A percentile compares a stretch with the other conserved stretches of the same genome.
Evolutionary conservation across 2,329 filamentous ascomycete species (phyloP).

Genomic region (Cercospora sp.): DNA sequence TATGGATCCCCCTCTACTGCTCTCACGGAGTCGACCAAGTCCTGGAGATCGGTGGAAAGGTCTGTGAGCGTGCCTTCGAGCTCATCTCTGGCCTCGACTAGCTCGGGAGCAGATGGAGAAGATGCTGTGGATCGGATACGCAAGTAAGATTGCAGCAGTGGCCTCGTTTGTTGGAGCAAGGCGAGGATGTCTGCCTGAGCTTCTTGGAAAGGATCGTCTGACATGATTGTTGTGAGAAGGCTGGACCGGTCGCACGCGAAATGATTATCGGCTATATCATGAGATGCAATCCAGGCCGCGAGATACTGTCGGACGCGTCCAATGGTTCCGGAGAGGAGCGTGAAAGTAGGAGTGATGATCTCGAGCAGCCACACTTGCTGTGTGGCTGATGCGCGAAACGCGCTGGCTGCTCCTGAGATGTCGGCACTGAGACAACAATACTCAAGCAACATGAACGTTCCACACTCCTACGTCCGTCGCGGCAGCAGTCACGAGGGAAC

Average conservation of each 20-base stretch:
- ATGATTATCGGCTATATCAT: conserved; percentile 3
- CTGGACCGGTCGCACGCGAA: neutral
- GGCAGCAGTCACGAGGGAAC: neutral
- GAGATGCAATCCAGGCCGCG: neutral
- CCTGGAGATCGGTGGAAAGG: conserved; percentile 79
- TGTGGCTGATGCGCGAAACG: neutral
- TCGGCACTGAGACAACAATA: neutral
- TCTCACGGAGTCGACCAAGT: conserved; percentile 82
- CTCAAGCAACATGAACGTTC: neutral
- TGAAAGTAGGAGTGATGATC: neutral
- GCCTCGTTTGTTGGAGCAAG: conserved; percentile 76
- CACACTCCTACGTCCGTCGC: neutral
- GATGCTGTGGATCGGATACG: conserved; percentile 87
- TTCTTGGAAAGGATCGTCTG: conserved; percentile 53
- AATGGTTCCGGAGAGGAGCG: neutral
- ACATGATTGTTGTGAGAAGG: conserved; percentile 20
- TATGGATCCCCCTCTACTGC: conserved; percentile 87
- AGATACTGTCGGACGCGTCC: neutral
- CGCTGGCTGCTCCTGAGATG: neutral
- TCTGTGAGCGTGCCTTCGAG: conserved; percentile 74
- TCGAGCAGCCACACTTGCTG: neutral
- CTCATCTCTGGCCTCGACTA: conserved; percentile 66
- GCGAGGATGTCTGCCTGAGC: conserved; percentile 73
- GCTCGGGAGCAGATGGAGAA: conserved; percentile 68
- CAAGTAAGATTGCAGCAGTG: conserved; percentile 90